phyloP scores from a whole-genome alignment of 148 eudicot species.

The Rhododendron williamsianum region DNA sequence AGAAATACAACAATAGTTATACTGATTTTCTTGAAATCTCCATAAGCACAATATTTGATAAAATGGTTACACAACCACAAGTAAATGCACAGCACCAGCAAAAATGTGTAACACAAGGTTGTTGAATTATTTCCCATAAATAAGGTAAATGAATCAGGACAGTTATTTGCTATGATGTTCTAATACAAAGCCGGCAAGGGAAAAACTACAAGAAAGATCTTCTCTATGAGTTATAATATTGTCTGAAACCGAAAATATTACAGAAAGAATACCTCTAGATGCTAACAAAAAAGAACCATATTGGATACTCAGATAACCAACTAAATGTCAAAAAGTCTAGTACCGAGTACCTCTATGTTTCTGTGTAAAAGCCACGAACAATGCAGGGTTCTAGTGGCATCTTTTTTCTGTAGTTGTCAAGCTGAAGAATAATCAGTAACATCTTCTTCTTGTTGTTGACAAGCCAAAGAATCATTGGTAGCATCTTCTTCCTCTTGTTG shows the following conservation, averaged over 20 bases:
- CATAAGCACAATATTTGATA: neutral
- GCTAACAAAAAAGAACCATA: neutral
- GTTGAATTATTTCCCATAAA: neutral
- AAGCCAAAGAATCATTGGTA: neutral
- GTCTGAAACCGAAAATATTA: neutral
- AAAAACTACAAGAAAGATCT: neutral
- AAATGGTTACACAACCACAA: neutral
- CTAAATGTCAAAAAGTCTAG: neutral
- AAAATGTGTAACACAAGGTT: neutral
- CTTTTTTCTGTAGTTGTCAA: neutral
- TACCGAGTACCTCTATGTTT: neutral
- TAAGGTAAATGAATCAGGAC: neutral
- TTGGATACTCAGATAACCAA: neutral
- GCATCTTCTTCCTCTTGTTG: neutral
- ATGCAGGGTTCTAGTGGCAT: neutral
- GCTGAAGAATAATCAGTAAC: neutral
- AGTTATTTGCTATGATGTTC: neutral
- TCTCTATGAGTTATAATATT: neutral
- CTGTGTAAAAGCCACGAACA: neutral
- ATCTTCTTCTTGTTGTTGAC: neutral
- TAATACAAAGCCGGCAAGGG: neutral
- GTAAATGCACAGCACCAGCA: neutral
- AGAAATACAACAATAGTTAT: neutral
- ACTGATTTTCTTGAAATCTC: neutral
- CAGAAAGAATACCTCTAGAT: neutral